These are phyloP conservation scores for Fusarium albidum DNA, from an alignment of 2,329 filamentous ascomycete genomes.

Conservation along the genomic window DNA sequence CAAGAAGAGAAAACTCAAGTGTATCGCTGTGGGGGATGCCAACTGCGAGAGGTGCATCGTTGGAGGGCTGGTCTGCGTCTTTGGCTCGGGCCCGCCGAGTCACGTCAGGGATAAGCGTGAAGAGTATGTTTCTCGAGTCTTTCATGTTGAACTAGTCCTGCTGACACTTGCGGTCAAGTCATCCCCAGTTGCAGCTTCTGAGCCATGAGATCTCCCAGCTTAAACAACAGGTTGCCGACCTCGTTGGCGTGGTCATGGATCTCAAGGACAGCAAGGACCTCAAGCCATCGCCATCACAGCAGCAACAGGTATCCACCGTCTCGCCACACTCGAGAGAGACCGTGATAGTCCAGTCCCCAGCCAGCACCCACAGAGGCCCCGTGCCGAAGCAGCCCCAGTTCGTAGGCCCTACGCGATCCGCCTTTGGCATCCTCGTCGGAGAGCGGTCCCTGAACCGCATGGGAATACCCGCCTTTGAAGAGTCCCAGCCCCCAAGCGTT, in stretches of 20 bases:
- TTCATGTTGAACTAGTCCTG: neutral
- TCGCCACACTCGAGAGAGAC: conserved; percentile 22
- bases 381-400: conserved; percentile 47
- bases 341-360: conserved; percentile 24
- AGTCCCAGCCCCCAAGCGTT: conserved; percentile 38
- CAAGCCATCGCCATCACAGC: neutral
- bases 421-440: conserved; percentile 46
- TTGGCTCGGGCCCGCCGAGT: conserved; percentile 33
- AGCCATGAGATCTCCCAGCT: conserved; percentile 42
- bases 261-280: conserved; percentile 30
- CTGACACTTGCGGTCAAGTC: conserved; percentile 4
- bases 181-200: conserved; percentile 29
- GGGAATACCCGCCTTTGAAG: conserved; percentile 44
- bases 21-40: conserved; percentile 39
- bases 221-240: conserved; percentile 41
- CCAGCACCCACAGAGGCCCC: conserved; percentile 24
- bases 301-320: conserved; percentile 9
- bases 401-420: conserved; percentile 47
- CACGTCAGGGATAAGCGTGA: conserved; percentile 32
- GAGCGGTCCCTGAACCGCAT: conserved; percentile 47
- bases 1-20: conserved; percentile 53
- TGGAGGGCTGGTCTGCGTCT: conserved; percentile 39
- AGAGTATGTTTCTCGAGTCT: conserved; percentile 15
- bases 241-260: conserved; percentile 38
- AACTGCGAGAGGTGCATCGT: conserved; percentile 44